These are phyloP conservation scores for Platanus orientalis DNA, from an alignment of 164 flowering plant genomes.

Conservation along the genomic window DNA sequence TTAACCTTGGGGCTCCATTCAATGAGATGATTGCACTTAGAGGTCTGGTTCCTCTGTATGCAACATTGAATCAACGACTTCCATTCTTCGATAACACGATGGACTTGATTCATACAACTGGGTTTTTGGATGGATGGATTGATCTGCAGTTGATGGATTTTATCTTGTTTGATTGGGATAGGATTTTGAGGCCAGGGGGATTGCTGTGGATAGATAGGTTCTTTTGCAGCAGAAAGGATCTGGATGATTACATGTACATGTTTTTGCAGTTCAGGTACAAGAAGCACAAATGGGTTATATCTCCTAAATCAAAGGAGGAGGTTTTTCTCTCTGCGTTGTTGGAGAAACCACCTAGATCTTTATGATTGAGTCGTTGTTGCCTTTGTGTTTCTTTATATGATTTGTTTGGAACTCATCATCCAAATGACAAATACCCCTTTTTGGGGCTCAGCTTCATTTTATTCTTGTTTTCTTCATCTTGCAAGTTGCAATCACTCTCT, in stretches of 20 bases:
- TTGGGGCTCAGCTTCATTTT: too few species aligned
- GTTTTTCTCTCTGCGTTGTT: slow-evolving; percentile 80
- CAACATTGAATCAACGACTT: slow-evolving; percentile 70
- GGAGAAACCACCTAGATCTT: slow-evolving; percentile 50
- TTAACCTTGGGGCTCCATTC: slow-evolving; percentile 90
- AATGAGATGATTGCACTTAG: slow-evolving; percentile 83
- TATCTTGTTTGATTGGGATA: slow-evolving; percentile 83
- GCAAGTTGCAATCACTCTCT: too few species aligned
- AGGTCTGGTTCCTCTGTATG: slow-evolving; percentile 75
- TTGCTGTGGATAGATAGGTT: slow-evolving; percentile 82
- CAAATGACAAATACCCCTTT: too few species aligned
- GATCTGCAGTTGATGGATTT: slow-evolving; percentile 73
- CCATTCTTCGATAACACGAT: slow-evolving; percentile 90
- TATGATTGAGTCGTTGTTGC: too few species aligned
- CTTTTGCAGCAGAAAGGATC: slow-evolving; percentile 64
- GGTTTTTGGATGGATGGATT: slow-evolving; percentile 84
- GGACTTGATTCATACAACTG: slow-evolving; percentile 86
- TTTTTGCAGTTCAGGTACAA: slow-evolving; percentile 84
- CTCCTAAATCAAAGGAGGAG: slow-evolving; percentile 66
- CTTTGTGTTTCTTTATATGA: too few species aligned
- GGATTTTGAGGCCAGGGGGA: slow-evolving; percentile 84
- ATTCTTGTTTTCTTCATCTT: too few species aligned
- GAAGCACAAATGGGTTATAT: slow-evolving; percentile 75
- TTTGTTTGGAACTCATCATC: too few species aligned
- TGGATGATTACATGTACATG: slow-evolving; percentile 90